Evolutionary conservation across 2,329 filamentous ascomycete species (phyloP).

Genomic region (Bertia moriformis): DNA sequence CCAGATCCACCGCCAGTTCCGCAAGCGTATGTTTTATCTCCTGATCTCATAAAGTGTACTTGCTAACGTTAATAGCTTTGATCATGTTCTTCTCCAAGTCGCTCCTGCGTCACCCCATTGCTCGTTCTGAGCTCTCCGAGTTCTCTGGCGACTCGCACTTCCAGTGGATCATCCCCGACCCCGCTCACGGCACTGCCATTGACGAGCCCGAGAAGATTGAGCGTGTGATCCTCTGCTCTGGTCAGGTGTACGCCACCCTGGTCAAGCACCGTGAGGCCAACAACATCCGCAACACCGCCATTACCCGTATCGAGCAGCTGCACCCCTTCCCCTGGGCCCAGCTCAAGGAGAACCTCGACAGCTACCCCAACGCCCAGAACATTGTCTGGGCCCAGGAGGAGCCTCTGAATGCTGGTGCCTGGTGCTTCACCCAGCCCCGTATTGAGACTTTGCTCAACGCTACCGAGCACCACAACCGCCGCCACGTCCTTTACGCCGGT

Average conservation of each 20-base stretch:
- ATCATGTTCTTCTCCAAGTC: constrained; percentile 1
- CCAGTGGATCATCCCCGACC: constrained; percentile 1
- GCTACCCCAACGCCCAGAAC: constrained; percentile 7
- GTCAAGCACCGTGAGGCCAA: constrained; percentile 5
- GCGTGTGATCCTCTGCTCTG: constrained; percentile 1
- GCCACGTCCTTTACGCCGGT: constrained; percentile 55
- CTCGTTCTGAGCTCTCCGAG: not conserved
- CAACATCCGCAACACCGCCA: constrained; percentile 5
- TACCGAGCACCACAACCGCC: constrained; percentile 38
- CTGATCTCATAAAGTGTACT: not conserved
- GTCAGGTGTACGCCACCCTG: constrained; percentile 1
- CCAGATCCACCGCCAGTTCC: constrained; percentile 2
- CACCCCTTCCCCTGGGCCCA: constrained; percentile 11
- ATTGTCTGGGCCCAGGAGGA: constrained; percentile 12
- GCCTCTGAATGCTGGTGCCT: constrained; percentile 10
- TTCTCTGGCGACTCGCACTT: constrained; percentile 1
- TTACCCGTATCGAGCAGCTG: constrained; percentile 10
- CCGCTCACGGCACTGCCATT: constrained; percentile 1
- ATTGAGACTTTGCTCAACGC: constrained; percentile 16
- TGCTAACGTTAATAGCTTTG: not conserved
- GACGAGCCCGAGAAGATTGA: constrained; percentile 1
- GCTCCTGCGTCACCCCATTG: constrained; percentile 1
- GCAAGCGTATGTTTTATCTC: not conserved
- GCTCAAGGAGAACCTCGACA: constrained; percentile 7
- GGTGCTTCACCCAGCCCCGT: constrained; percentile 9